Percentiles rank a stretch among this genome's conserved stretches.
Evolutionary conservation across 2,329 filamentous ascomycete species (phyloP).

Genomic region (Aspergillus quadrilineatus): DNA sequence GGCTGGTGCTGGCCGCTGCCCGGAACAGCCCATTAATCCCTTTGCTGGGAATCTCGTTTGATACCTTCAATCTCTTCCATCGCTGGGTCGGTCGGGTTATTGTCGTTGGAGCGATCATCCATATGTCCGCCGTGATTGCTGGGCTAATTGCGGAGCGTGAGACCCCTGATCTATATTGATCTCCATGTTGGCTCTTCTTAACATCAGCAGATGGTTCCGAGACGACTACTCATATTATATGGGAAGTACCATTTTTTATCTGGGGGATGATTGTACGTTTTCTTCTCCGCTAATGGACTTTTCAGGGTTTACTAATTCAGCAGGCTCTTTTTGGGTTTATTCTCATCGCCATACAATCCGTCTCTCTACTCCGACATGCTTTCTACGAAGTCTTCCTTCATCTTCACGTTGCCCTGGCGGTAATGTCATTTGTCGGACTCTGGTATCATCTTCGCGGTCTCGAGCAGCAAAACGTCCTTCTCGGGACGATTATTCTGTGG

Average conservation of each 20-base stretch:
- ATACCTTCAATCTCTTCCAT: constrained; percentile 88
- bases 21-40: constrained; percentile 88
- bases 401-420: constrained; percentile 41
- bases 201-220: constrained; percentile 53
- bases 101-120: constrained; percentile 65
- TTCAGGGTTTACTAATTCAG: constrained; percentile 20
- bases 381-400: constrained; percentile 48
- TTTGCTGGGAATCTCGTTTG: constrained; percentile 79
- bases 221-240: constrained; percentile 26
- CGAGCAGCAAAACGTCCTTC: constrained; percentile 30
- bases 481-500: constrained; percentile 35
- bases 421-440: constrained; percentile 40
- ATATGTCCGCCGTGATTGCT: constrained; percentile 50
- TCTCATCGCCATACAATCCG: constrained; percentile 41
- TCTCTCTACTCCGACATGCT: constrained; percentile 43
- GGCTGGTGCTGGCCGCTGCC: constrained; percentile 78
- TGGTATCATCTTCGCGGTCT: constrained; percentile 37
- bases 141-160: constrained; percentile 23
- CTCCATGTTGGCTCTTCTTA: background rate
- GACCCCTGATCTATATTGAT: constrained; percentile 4
- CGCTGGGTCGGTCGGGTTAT: constrained; percentile 76
- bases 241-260: constrained; percentile 30
- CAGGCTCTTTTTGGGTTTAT: constrained; percentile 41
- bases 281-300: constrained; percentile 32
- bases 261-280: constrained; percentile 32